Evolutionary conservation across 441 rosid genomes (phyloP).

Genomic region (Mallotus japonicus): DNA sequence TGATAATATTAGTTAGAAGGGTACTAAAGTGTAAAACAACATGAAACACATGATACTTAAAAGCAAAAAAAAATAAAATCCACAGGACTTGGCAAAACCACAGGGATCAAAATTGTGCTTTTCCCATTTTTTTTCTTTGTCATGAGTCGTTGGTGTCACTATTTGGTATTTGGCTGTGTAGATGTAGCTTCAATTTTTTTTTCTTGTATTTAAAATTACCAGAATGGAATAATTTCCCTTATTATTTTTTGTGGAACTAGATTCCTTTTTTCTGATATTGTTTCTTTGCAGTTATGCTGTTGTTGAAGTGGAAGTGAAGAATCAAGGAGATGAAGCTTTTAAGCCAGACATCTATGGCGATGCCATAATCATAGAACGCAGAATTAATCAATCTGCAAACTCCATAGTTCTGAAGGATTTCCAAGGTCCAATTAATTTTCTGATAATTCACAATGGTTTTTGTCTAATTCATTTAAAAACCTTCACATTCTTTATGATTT

Average conservation of each 20-base stretch:
- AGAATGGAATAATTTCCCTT: neutral
- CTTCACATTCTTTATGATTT: slow-evolving; percentile 4
- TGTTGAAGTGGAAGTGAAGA: slow-evolving; percentile 67
- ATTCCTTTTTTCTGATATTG: neutral
- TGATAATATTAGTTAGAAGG: too few relatives aligned
- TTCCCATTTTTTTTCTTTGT: neutral
- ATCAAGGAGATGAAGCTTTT: slow-evolving; percentile 75
- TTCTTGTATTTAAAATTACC: neutral
- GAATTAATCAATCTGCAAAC: slow-evolving; percentile 57
- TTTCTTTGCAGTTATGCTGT: slow-evolving; percentile 52
- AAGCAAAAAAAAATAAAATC: too few relatives aligned
- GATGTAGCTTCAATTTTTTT: neutral
- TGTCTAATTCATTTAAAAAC: slow-evolving; percentile 8
- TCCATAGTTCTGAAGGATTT: slow-evolving; percentile 59
- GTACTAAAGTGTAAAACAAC: too few relatives aligned
- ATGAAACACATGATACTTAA: too few relatives aligned
- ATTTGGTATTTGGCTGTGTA: neutral
- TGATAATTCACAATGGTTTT: neutral
- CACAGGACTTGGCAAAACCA: too few relatives aligned
- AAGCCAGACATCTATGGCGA: slow-evolving; percentile 67
- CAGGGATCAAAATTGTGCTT: too few relatives aligned
- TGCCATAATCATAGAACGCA: slow-evolving; percentile 62
- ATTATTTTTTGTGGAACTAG: neutral
- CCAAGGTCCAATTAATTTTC: slow-evolving; percentile 44
- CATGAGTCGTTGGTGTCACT: neutral